Conservation (phyloP, 805 yeast species). For the Metschnikowia aberdeeniae region DNA sequence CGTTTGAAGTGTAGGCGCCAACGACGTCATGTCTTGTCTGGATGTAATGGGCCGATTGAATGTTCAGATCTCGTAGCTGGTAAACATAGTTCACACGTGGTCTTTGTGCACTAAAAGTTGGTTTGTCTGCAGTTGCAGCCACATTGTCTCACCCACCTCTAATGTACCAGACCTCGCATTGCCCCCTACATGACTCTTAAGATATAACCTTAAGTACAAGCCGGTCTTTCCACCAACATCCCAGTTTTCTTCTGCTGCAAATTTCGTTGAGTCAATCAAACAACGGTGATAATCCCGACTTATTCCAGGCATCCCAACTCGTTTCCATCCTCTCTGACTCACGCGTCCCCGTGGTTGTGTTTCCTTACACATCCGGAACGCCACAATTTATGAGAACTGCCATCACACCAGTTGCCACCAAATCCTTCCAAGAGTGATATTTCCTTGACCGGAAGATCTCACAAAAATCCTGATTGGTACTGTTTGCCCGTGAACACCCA, state of each 20-base stretch:
- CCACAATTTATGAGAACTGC: constrained; percentile 2
- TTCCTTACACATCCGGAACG: constrained; percentile 2
- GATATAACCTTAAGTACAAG: constrained; percentile 1
- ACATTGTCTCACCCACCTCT: constrained; percentile 4
- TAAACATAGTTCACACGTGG: background rate
- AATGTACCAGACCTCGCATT: constrained; percentile 6
- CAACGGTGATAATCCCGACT: no score
- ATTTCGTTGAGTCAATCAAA: no score
- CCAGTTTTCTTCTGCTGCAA: background rate
- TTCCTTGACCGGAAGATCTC: no score
- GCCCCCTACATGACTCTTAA: constrained; percentile 3
- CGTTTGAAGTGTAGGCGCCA: background rate
- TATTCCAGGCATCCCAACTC: no score
- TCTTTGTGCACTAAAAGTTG: no score
- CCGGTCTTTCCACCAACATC: background rate
- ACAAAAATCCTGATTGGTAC: background rate
- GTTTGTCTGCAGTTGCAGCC: background rate
- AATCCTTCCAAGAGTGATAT: background rate
- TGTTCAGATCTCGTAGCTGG: no score
- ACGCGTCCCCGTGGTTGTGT: constrained; percentile 2
- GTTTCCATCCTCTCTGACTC: background rate
- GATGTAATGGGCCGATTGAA: no score
- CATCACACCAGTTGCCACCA: background rate
- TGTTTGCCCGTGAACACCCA: background rate
- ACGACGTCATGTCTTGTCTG: no score